Evolutionary conservation across 2,329 filamentous ascomycete genomes (phyloP).

Genomic region (Penicillium sp.): DNA sequence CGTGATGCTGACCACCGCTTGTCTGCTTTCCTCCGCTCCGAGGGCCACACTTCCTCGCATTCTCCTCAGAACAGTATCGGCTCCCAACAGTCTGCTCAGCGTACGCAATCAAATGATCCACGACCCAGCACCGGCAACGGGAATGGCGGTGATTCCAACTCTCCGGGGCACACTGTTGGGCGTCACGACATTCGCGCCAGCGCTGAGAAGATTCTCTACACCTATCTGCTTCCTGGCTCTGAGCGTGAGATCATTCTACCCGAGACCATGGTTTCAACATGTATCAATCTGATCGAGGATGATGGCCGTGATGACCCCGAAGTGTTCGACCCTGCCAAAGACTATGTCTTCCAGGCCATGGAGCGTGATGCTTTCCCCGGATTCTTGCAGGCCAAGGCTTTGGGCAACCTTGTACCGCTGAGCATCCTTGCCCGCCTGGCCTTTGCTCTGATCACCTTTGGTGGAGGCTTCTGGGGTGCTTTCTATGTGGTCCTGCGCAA

Average conservation of each 20-base stretch:
- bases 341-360: constrained; percentile 99
- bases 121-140: constrained; percentile 63
- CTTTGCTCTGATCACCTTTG: constrained; percentile 80
- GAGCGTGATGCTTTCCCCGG: constrained; percentile 98
- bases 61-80: constrained; percentile 58
- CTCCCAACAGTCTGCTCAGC: constrained; percentile 49
- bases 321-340: constrained; percentile 95
- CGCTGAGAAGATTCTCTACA: constrained; percentile 98
- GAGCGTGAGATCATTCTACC: constrained; percentile 95
- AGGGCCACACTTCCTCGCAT: constrained; percentile 49
- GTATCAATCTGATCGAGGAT: constrained; percentile 86
- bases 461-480: constrained; percentile 89
- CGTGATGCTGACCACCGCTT: constrained; percentile 84
- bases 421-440: constrained; percentile 85
- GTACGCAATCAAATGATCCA: constrained; percentile 49
- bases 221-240: constrained; percentile 89
- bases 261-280: constrained; percentile 79
- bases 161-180: constrained; percentile 79
- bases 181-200: constrained; percentile 88
- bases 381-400: constrained; percentile 89
- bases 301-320: constrained; percentile 93
- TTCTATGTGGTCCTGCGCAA: constrained; percentile 93
- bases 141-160: constrained; percentile 69
- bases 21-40: constrained; percentile 78
- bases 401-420: constrained; percentile 92